Evolutionary conservation across 1,284 basidiomycete species (phyloP).

Genomic region (Cutaneotrichosporon arboriforme): DNA sequence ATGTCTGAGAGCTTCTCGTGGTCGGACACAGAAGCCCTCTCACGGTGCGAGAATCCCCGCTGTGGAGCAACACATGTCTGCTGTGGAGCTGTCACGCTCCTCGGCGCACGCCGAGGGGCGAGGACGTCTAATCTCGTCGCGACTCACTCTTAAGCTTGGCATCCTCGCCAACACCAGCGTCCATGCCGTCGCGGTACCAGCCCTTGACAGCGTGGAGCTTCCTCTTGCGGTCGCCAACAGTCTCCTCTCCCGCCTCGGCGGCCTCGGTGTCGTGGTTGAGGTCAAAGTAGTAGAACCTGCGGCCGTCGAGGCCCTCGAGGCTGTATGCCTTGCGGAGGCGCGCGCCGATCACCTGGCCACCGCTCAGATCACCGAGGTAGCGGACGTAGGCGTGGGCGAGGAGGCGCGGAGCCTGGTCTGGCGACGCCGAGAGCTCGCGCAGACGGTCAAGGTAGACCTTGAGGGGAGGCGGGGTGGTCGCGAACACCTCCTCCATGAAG

Average conservation of each 20-base stretch:
- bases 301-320: constrained; percentile 54
- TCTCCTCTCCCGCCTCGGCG: constrained; percentile 52
- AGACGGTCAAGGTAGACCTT: constrained; percentile 54
- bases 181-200: constrained; percentile 70
- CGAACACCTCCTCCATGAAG: constrained; percentile 40
- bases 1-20: no score
- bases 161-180: constrained; percentile 55
- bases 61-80: no score
- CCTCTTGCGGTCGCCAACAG: constrained; percentile 30
- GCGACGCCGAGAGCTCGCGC: constrained; percentile 52
- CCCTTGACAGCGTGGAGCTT: constrained; percentile 65
- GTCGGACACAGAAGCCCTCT: no score
- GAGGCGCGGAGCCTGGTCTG: constrained; percentile 55
- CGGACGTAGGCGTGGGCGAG: constrained; percentile 76
- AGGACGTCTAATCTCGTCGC: no score
- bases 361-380: constrained; percentile 78
- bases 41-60: no score
- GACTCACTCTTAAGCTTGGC: constrained; percentile 56
- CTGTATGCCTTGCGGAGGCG: constrained; percentile 62
- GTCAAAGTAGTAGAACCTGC: constrained; percentile 69
- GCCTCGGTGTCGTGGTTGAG: constrained; percentile 44
- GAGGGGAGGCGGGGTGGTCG: constrained; percentile 54
- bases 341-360: constrained; percentile 68
- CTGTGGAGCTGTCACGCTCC: no score
- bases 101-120: no score